Conservation (phyloP, 2,329 filamentous ascomycete species). For the Herpotrichia juniperi region DNA sequence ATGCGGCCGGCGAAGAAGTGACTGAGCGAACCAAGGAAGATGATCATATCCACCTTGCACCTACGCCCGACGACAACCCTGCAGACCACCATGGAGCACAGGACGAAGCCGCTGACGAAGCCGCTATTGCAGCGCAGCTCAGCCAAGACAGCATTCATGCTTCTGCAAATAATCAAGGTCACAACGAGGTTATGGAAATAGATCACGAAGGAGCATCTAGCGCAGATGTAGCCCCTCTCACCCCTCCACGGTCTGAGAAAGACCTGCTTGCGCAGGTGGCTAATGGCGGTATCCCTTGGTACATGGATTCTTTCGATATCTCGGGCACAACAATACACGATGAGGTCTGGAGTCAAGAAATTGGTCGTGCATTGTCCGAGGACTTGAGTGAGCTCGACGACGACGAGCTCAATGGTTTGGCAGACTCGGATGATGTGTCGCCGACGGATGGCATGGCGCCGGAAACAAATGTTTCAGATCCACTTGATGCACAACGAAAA, state of each 20-base stretch:
- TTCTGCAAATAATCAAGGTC: constrained; percentile 16
- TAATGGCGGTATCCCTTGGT: constrained; percentile 83
- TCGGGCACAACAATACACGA: constrained; percentile 77
- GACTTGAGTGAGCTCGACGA: constrained; percentile 92
- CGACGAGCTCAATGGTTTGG: constrained; percentile 75
- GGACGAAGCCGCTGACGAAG: constrained; percentile 43
- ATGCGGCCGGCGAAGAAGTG: constrained; percentile 15
- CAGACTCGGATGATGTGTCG: constrained; percentile 38
- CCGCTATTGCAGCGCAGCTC: constrained; percentile 42
- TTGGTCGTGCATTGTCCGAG: constrained; percentile 77
- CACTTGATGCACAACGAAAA: constrained; percentile 35
- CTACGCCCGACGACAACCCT: constrained; percentile 43
- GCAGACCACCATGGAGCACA: constrained; percentile 31
- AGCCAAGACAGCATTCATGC: constrained; percentile 33
- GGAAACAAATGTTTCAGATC: constrained; percentile 28
- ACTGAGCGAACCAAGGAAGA: constrained; percentile 23
- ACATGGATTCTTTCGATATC: constrained; percentile 80
- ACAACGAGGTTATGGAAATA: constrained; percentile 21
- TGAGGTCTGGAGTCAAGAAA: constrained; percentile 76
- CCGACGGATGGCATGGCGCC: constrained; percentile 28
- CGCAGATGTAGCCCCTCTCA: constrained; percentile 58
- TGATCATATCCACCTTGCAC: constrained; percentile 35
- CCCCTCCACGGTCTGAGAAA: constrained; percentile 65
- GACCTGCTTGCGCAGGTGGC: constrained; percentile 54
- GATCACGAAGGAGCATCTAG: constrained; percentile 40